Base-by-base conservation (phyloP, 495 filamentous ascomycete species). In the Neohortaea acidophila region DNA sequence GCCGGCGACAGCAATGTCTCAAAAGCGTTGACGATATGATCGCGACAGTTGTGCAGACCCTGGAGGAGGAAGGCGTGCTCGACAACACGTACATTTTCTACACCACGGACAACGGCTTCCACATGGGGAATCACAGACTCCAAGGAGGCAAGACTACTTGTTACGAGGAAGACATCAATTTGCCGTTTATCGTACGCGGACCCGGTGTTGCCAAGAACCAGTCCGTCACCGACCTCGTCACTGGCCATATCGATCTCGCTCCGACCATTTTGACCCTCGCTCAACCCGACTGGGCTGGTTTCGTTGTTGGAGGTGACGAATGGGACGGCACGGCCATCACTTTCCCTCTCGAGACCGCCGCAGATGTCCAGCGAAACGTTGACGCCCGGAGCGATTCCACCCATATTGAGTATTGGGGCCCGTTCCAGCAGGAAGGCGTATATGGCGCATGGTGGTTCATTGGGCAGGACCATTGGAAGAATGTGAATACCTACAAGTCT, bases 1-100 rank as follows among this genome's bases (percentile, higher is more conserved):
- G 71, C 2, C 61, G 67, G 21, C 67, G 78, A 1, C 59, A 81
- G 10, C 39, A 31, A 29, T 25, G 39, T 18, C 34, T 48, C 4
- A 27, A 38, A 15, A 28, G 32, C 2, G 44, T 48, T 19, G 44
- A 48, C 23, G 39, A 48, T 27, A 31, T 48, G 12, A 32, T 43
- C 21, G 37, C 21, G 18, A 15, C 17, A 7, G 27, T 45, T 9
- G 19, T 45, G n/a, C 17, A 40, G 21, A 41, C 18, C 17, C 38
- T 46, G 11, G 38, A 46, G n/a, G 31, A 18, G 25, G 13, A 4
- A 9, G 38, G 38, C n/a, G 23, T 19, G 4, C 31, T 46, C n/a
- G 26, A 46, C 23, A 41, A 46, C 26, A 46, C 43, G 2, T 46
- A 46, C 24, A 29, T 46, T 2, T 30, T 46, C 38, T 46, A 41